Evolutionary conservation across 2,329 filamentous ascomycete species (phyloP), one percentile per base, ranked within the genome.

Genomic region (Raffaelea albimanens): DNA sequence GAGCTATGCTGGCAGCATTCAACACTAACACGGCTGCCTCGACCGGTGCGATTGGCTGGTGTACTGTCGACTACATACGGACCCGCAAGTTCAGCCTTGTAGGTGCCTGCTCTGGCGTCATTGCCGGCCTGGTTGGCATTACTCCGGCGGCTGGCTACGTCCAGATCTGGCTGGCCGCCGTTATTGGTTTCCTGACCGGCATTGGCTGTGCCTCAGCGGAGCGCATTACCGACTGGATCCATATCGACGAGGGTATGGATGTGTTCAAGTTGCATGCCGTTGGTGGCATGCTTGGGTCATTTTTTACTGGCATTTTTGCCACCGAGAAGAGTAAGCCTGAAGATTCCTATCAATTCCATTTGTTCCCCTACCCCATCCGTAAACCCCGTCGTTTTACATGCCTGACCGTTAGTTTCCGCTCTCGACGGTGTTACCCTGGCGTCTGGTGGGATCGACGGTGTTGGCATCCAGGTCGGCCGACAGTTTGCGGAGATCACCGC

Each of bases 241-340:
- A 65, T 9, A 67, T 80, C 11, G 77, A 80, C 49, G 76, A 80
- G 41, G 74, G 75, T 2, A 67, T 80, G 45, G 76, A 80, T 50
- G 76, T 80, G 44, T 80, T 79, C 50, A 74, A 74, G 25, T 70
- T 80, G 23, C 77, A 81, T 55, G 76, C 76, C 18, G 62, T 80
- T 2, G 76, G 76, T n/a, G 77, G 77, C 11, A 69, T 73, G 52
- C 67, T 80, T 1, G 77, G 76, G 16, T 70, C 74, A 31, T 65
- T 80, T 43, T 56, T 80, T 18, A 80, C 76, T 0, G 76, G 77
- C 3, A 64, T 80, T 25, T 80, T 80, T 45, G 76, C 77, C 0
- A 69, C 73, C 4, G 53, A 51, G 13, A 53, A 50, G 9, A 52
- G 57, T 57, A 45, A 41, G 57, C 49, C 25, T 13, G n/a, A n/a